Evolutionary conservation across 371 early-diverging fungal genomes (phyloP), one percentile per base, ranked within the genome.

Genomic region (Mortierella sp.): DNA sequence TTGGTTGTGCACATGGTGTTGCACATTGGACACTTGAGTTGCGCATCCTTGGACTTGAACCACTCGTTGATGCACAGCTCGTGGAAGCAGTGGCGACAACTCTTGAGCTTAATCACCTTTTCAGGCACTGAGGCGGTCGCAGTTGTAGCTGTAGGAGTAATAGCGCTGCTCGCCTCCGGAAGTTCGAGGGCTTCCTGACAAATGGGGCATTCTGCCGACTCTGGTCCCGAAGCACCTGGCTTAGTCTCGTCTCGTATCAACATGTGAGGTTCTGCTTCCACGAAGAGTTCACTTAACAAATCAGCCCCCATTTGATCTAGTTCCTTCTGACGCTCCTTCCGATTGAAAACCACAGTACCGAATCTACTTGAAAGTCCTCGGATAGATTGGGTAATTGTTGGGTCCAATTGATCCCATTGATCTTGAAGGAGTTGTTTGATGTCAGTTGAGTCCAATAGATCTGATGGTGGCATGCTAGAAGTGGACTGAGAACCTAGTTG

Each of bases 71-170:
- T 76, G 49, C 83, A 81, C 1, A 24, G 40, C n/a, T 76, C 70
- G n/a, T 81, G 83, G 51, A 67, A 81, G n/a, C 76, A 76, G 28
- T 81, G 83, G 2, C 83, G 73, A 58, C 83, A 81, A 35, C 68
- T 61, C 70, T 73, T 75, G 26, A 81, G 66, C 63, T 81, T 81
- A 47, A 81, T 68, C 1, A 76, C 77, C 26, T 54, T 68, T 18
- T 77, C 70, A 0, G 62, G 59, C 9, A 2, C 43, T 2, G 40
- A 40, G 32, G 40, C 20, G 24, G 62, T 24, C 43, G 62, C 0
- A 16, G 18, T 8, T 60, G 18, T 5, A 28, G 55, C 8, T 4
- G 30, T 35, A 6, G 35, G 5, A 37, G 16, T 6, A 10, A 32
- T 11, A 14, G 39, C 28, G 32, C 37, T 24, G 9, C 5, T 37